phyloP scores from a whole-genome alignment of 768 basidiomycete genomes.

The Lentinula raphanica region DNA sequence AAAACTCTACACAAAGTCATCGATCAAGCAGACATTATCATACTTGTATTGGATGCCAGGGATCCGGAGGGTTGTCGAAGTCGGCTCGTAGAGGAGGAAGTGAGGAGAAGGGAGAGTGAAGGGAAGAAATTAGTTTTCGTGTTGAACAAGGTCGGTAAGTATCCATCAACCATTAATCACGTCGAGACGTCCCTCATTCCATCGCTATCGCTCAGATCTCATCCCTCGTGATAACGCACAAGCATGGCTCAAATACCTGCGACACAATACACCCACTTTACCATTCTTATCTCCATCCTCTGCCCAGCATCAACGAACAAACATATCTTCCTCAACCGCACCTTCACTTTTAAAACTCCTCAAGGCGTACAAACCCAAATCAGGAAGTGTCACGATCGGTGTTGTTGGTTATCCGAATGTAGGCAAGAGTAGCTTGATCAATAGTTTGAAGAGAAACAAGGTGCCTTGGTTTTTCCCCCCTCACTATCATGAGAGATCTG shows the following conservation, averaged over 20 bases:
- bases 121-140: conserved; percentile 93
- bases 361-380: conserved; percentile 74
- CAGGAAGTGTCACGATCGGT: conserved; percentile 75
- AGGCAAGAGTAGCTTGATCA: conserved; percentile 92
- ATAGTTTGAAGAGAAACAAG: conserved; percentile 83
- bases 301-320: conserved; percentile 70
- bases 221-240: conserved; percentile 86
- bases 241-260: conserved; percentile 86
- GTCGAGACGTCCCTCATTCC: not conserved
- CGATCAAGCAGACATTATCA: conserved; percentile 85
- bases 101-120: conserved; percentile 74
- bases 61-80: conserved; percentile 95
- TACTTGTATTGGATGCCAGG: conserved; percentile 87
- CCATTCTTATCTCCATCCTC: conserved; percentile 82
- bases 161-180: not conserved
- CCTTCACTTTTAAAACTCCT: conserved; percentile 75
- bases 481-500: not conserved
- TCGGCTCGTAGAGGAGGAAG: conserved; percentile 90
- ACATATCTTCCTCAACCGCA: conserved; percentile 74
- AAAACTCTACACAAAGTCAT: conserved; percentile 87
- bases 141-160: conserved; percentile 92
- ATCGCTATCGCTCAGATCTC: conserved; percentile 62
- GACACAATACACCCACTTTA: conserved; percentile 87
- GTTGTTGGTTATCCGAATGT: conserved; percentile 98
- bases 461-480: conserved; percentile 28